Conservation (phyloP, 768 basidiomycete genomes). For the Termitomyces sp. region DNA sequence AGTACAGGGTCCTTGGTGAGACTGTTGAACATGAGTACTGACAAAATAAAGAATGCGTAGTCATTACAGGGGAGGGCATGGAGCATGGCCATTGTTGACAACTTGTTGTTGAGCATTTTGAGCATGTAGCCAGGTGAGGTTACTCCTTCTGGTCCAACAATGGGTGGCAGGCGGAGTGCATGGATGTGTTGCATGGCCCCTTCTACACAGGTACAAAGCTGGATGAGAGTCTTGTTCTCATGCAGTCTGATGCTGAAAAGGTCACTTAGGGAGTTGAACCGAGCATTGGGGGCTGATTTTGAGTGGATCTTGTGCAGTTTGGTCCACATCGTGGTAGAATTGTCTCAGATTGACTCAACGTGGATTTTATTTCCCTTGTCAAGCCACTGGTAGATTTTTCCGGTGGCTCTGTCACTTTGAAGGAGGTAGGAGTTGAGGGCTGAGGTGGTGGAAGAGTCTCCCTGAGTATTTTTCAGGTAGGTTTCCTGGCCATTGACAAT, state of each 20-base stretch:
- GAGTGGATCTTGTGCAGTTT: not conserved
- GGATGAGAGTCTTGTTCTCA: not conserved
- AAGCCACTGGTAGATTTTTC: not conserved
- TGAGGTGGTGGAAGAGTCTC: too few relatives aligned
- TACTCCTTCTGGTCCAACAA: not conserved
- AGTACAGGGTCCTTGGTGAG: slow-evolving; percentile 1
- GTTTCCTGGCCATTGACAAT: not conserved
- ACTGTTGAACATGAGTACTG: slow-evolving; percentile 1
- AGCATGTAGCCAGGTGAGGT: not conserved
- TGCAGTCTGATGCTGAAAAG: not conserved
- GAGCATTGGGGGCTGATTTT: not conserved
- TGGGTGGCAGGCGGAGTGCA: not conserved
- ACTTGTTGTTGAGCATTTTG: not conserved
- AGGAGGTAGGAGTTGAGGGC: not conserved
- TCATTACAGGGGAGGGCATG: not conserved
- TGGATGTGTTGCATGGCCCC: not conserved
- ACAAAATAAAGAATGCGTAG: not conserved
- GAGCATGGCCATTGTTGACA: slow-evolving; percentile 5
- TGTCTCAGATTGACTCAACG: not conserved
- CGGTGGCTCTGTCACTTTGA: not conserved
- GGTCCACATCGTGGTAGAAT: not conserved
- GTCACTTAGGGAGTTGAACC: not conserved
- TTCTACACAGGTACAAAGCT: not conserved
- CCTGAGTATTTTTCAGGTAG: not conserved
- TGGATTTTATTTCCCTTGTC: not conserved